Conservation (phyloP, 208 protist species). For the Dictyostelium gargantuum region DNA sequence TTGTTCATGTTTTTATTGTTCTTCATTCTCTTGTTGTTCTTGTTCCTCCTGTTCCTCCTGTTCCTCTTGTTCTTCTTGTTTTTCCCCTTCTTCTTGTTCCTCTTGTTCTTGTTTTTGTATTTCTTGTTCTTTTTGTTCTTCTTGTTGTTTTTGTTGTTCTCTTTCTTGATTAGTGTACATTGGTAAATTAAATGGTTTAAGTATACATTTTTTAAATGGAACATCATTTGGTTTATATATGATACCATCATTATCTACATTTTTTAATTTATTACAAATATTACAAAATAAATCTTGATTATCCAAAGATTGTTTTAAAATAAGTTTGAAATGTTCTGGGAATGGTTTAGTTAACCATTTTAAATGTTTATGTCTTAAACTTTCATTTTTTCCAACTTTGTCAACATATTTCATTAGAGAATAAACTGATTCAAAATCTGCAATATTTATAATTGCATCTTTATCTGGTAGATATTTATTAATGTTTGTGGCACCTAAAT, state of each 20-base stretch:
- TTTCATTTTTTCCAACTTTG: background rate
- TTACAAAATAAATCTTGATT: background rate
- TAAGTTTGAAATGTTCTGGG: background rate
- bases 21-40: background rate
- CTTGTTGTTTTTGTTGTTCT: background rate
- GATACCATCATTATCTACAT: background rate
- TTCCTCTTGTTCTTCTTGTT: background rate
- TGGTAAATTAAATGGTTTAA: background rate
- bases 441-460: background rate
- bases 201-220: background rate
- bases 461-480: slow-evolving; percentile 3
- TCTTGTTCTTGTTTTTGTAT: background rate
- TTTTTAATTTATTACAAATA: background rate
- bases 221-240: background rate
- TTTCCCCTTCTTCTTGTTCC: background rate
- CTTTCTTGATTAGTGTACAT: background rate
- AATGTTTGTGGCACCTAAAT: slow-evolving; percentile 38
- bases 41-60: background rate
- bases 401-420: background rate
- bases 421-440: background rate
- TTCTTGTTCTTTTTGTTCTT: background rate
- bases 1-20: too few species aligned
- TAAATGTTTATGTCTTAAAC: background rate
- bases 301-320: background rate
- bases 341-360: background rate